Base-by-base conservation (phyloP, 78 protist species). In the Chrysochromulina parva region DNA sequence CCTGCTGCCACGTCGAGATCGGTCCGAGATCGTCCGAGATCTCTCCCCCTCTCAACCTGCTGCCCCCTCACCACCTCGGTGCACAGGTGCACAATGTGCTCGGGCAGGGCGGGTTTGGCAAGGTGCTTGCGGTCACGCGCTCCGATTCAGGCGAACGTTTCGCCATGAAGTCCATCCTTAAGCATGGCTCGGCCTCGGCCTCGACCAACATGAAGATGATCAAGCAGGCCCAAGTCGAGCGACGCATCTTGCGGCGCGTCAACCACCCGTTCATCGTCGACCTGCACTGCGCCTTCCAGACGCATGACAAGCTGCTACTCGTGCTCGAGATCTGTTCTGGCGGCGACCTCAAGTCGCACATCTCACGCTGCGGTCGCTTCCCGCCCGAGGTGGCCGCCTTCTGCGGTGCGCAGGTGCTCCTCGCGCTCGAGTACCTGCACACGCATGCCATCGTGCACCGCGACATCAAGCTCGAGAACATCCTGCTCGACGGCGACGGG, bases 391-490 rank as follows among this genome's bases (percentile, higher is more conserved):
- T 97, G 52, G 96, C 89, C 3, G 38, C 90, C n/a, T 89, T 98
- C 82, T 97, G 96, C 66, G 91, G 94, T 22, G 97, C 98, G 0
- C 96, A 98, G 91, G 92, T 98, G 16, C 88, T 95, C 10, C 94
- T 95, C 28, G 99, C 95, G 0, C 52, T 98, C 55, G 98, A 95
- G 87, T 93, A 94, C 80, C 95, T 97, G n/a, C 99, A 97, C 92
- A 26, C 47, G 48, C 28, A 88, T 28, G 94, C 94, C 86, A 91
- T 96, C n/a, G 17, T 96, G 9, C 94, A 95, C 82, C 95, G 96
- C 22, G 99, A 97, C 67, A 86, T 98, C 85, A 98, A 97, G 89
- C 99, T 99, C 48, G 99, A 98, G 92, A 98, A 98, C 90, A 82
- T 98, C 71, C 94, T 98, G 20, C 87, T 98, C 85, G 98, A 96